Evolutionary conservation across 768 basidiomycete species (phyloP), one percentile per base, ranked within the genome.

Genomic region (Leccinum longicurvipes): DNA sequence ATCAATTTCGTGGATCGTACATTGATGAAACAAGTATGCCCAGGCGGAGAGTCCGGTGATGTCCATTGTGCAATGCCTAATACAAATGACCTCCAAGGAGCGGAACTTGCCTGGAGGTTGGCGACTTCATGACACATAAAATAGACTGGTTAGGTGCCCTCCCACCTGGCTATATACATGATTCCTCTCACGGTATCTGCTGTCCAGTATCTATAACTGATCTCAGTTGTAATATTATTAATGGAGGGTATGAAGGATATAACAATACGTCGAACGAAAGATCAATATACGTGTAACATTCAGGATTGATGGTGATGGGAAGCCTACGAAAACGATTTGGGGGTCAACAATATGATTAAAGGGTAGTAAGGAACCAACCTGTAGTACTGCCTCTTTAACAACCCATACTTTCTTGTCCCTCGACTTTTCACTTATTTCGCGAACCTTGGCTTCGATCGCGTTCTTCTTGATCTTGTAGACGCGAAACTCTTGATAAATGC

Each of bases 401-500:
- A 86, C 72, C 92, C 92, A 94, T 56, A 84, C 71, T 67, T 82
- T 89, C 73, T 78, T 83, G 55, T 83, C 81, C 67, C 82, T 87
- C 62, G 82, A 85, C 65, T 89, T 92, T 71, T 86, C 87, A 15
- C 82, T 78, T 12, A 92, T 79, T 69, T 92, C 89, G 46, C 81
- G 77, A 34, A 94, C 76, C 68, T 93, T 93, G 3, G 83, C 84
- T 69, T 91, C 89, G 45, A 94, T 84, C 4, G 89, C 83, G 49
- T 85, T 88, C 78, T 93, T 93, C 76, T 87, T 91, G 59, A 92
- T 80, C 54, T 85, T 86, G 60, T 87, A 74, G n/a, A 68, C 70
- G 29, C 82, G 82, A 39, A 93, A 74, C 25, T 87, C 87, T 59
- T 86, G 82, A 63, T 85, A 82, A 60, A 93, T 79, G 8, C 82